Evolutionary conservation across 495 filamentous ascomycete genomes (phyloP), one percentile per base, ranked within the genome.

Genomic region (Aspergillus saccharolyticus): DNA sequence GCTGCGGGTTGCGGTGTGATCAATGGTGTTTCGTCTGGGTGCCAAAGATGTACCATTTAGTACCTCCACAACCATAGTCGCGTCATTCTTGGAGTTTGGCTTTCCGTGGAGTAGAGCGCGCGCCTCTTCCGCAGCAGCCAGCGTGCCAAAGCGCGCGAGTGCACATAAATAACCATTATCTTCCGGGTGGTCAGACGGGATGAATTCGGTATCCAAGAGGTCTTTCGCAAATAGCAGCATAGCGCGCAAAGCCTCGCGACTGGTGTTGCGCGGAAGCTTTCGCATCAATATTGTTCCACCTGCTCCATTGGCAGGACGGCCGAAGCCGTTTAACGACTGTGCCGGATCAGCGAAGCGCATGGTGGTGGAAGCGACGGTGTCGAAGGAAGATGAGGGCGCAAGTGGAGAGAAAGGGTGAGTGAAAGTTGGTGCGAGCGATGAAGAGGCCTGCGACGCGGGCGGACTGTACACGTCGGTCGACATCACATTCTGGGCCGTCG

Each of bases 161-260:
- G 90, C 91, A 42, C 85, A 85, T 30, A 83, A 73, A 66, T 86
- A 91, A 18, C 85, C 85, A n/a, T 76, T 71, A 63, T 95, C 90
- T 55, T 88, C 83, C 6, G 85, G 80, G 52, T 79, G 74, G 6
- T 89, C 87, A 42, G 77, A 58, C 7, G 81, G 76, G 14, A 93
- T 73, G 60, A 95, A 82, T 56, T 93, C 87, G 51, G 85, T 82
- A 61, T 86, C 82, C 52, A 90, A 72, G 30, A 95, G 79, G 52
- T 92, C 90, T 65, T 94, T 89, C 22, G 90, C 89, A 67, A 91
- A 95, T 15, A 94, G 76, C 16, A 95, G 79, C 86, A 96, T 91
- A 59, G 87, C 81, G 58, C 87, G 84, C 57, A 96, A 75, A 42
- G 83, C 80, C 56, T 92, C 88, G 54, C 85, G 78, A 51, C 81